Base-by-base conservation (phyloP, 192 early-diverging fungal species). In the Piromyces finnis region DNA sequence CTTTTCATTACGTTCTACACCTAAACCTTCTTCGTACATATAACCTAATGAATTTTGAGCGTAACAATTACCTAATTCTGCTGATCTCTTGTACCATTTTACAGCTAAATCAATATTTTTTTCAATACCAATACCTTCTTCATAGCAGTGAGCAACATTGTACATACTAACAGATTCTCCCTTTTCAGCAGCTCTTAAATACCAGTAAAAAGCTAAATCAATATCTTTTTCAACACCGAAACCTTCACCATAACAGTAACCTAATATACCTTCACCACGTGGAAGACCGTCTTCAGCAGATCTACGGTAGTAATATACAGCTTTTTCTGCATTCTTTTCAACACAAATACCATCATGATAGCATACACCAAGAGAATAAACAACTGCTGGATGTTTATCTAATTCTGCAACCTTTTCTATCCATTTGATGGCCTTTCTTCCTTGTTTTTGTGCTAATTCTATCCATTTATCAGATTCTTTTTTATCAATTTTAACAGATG, bases 191-290 rank as follows among this genome's bases (percentile, higher is more conserved):
- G 89, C 88, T n/a, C 79, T 79, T 11, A 87, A 79, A 80, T 90
- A 90, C 28, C 84, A 80, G 13, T 85, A 80, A 80, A 95, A 88
- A 28, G 94, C 94, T 41, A 87, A 80, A 32, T 81, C 82, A 12
- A 83, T 83, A 36, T 89, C 83, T 79, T 88, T 89, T 28, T 82
- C 83, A 5, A 95, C 91, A 26, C 94, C 94, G 80, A 94, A 92
- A 16, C 93, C 94, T 82, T 95, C 94, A 68, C 93, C 93, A 81
- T 93, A 96, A 82, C 95, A 96, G 82, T 92, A 95, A 13, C 94
- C 95, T 59, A 96, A 85, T 78, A 89, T 94, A 26, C 86, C 86
- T 17, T 88, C 77, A 86, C 89, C 87, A 83, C 93, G 88, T 29
- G 90, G 84, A 79, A 88, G 87, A 5, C 86, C 89, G 79, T 89